phyloP scores from a whole-genome alignment of 1,284 basidiomycete species.

The Cutaneotrichosporon sp. region DNA sequence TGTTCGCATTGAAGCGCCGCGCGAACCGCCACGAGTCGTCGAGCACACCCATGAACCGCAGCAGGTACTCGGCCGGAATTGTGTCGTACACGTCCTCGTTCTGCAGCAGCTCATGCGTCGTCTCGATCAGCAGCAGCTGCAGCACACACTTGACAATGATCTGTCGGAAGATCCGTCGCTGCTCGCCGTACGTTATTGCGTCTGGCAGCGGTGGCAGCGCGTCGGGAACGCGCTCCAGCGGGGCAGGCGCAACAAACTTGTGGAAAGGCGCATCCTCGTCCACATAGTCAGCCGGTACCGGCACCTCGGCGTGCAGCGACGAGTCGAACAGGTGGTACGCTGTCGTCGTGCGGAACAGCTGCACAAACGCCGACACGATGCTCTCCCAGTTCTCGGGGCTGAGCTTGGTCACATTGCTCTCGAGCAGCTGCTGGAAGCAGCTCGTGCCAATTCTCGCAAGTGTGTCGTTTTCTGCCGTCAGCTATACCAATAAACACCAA shows the following conservation, averaged over 20 bases:
- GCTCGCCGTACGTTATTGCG: slow-evolving; percentile 52
- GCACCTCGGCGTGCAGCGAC: slow-evolving; percentile 71
- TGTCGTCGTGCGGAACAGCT: slow-evolving; percentile 93
- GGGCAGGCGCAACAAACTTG: slow-evolving; percentile 46
- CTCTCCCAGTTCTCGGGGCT: slow-evolving; percentile 82
- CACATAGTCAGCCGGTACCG: slow-evolving; percentile 53
- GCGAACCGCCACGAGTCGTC: slow-evolving; percentile 98
- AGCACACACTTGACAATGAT: slow-evolving; percentile 99
- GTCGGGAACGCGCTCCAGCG: slow-evolving; percentile 34
- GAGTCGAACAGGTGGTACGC: slow-evolving; percentile 97
- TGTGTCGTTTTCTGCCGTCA: slow-evolving; percentile 71
- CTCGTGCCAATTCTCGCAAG: slow-evolving; percentile 96
- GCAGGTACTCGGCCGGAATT: slow-evolving; percentile 87
- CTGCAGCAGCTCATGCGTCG: slow-evolving; percentile 89
- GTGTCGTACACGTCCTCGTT: slow-evolving; percentile 87
- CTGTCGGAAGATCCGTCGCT: slow-evolving; percentile 91
- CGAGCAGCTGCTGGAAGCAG: slow-evolving; percentile 91
- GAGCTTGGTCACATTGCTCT: slow-evolving; percentile 87
- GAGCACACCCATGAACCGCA: slow-evolving; percentile 87
- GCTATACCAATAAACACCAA: slow-evolving; percentile 55
- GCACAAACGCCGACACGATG: slow-evolving; percentile 88
- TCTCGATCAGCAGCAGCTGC: slow-evolving; percentile 94
- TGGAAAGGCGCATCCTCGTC: slow-evolving; percentile 51
- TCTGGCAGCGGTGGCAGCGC: slow-evolving; percentile 24
- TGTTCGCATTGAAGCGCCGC: slow-evolving; percentile 95